Base-by-base conservation (phyloP, 2,329 filamentous ascomycete genomes). In the Paraphoma chrysanthemicola region DNA sequence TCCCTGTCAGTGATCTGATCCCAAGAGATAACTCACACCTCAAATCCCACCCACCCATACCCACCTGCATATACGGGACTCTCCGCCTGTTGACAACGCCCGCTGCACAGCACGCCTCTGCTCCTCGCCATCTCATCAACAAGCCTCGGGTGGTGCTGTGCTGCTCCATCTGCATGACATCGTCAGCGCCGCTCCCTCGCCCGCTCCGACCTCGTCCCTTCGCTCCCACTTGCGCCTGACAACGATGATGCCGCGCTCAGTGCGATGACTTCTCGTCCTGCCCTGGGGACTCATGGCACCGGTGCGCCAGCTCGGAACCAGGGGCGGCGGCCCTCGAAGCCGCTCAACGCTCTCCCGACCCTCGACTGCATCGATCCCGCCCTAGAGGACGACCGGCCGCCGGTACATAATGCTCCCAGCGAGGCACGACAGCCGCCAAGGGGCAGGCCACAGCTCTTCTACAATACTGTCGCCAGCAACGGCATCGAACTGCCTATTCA, bases 241-340 rank as follows among this genome's bases (percentile, higher is more conserved):
- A 70, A 76, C 70, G 68, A 78, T 76, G 76, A 71, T 70, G 72
- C 67, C 70, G 72, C 71, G 66, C 64, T 70, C 64, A 62, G 71
- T 78, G 76, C 75, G 66, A 79, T 78, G 77, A 78, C 69, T 76
- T 77, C 77, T 71, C 75, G 76, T 75, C 73, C 75, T 77, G 73
- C 71, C 67, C 70, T 68, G 70, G 74, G 74, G 68, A 71, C 72
- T 61, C 74, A 70, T 62, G 73, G 68, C 63, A 71, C 66, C 64
- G 70, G 62, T 61, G 66, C 63, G 63, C 70, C 68, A 44, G 64
- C 64, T 51, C 65, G 64, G 56, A 59, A 62, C 50, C 71, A 70
- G 57, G 64, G 53, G 60, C 70, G 68, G 56, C 65, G 60, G 51
- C 66, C 68, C 55, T 68, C 68, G 51, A 68, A 70, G 65, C 70